Evolutionary conservation across 768 basidiomycete species (phyloP).

Genomic region (Cystofilobasidium ferigula): DNA sequence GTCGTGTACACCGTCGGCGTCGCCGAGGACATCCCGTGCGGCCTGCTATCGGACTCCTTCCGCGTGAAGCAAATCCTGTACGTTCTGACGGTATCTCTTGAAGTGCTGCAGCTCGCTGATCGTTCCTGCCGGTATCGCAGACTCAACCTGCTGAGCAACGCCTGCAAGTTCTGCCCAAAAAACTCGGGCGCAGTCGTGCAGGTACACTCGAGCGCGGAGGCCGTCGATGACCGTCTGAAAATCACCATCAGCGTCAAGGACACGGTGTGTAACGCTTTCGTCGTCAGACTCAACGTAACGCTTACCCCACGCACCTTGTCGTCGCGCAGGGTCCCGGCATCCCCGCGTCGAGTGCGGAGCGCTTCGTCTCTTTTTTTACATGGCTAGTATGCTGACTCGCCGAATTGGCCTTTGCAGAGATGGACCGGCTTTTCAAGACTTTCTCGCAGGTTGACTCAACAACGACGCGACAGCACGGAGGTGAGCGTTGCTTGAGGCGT

Average conservation of each 20-base stretch:
- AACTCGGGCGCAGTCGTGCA: background rate
- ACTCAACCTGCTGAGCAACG: conserved; percentile 3
- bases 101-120: background rate
- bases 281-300: background rate
- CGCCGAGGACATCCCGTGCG: background rate
- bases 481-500: background rate
- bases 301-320: background rate
- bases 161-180: background rate
- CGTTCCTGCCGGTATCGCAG: background rate
- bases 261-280: background rate
- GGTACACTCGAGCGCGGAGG: background rate
- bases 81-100: background rate
- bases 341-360: background rate
- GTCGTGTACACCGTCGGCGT: conserved; percentile 5
- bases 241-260: conserved; percentile 19
- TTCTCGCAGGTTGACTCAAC: conserved; percentile 23
- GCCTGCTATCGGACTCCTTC: background rate
- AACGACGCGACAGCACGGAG: conserved; percentile 19
- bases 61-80: conserved; percentile 17
- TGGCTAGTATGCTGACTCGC: background rate
- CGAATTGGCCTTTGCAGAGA: background rate
- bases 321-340: conserved; percentile 6
- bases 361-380: background rate
- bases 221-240: background rate
- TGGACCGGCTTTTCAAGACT: conserved; percentile 8